Conservation (phyloP, 768 basidiomycete species). For the Agrocybe praecox region DNA sequence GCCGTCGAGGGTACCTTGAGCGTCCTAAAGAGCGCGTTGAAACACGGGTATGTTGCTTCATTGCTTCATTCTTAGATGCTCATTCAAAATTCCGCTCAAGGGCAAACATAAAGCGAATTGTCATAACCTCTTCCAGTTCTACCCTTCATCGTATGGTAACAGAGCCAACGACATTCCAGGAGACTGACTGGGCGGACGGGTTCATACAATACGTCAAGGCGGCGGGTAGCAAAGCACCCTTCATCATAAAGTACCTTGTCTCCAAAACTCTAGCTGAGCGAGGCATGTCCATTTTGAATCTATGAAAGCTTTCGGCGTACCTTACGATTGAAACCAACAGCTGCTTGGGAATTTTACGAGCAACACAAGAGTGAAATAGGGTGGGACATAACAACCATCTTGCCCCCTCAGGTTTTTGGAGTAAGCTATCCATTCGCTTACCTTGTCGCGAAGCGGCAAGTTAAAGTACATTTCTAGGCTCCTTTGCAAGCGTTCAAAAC, state of each 20-base stretch:
- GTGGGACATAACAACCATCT: conserved; percentile 55
- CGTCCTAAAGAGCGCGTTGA: conserved; percentile 60
- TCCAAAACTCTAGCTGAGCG: conserved; percentile 70
- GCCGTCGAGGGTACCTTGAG: conserved; percentile 73
- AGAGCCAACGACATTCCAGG: conserved; percentile 37
- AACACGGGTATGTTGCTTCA: conserved; percentile 44
- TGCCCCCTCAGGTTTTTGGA: conserved; percentile 43
- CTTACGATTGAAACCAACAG: conserved; percentile 10
- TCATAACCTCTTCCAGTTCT: conserved; percentile 67
- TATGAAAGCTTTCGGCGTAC: not conserved
- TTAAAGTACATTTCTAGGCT: conserved; percentile 32
- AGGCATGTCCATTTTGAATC: conserved; percentile 30
- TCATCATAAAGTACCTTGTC: conserved; percentile 53
- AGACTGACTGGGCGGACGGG: conserved; percentile 65
- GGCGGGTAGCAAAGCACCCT: conserved; percentile 44
- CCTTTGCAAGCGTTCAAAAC: conserved; percentile 36
- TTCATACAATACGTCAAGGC: conserved; percentile 44
- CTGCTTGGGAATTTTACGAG: conserved; percentile 44
- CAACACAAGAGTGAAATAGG: conserved; percentile 40
- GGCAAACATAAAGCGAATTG: conserved; percentile 61
- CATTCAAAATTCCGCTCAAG: conserved; percentile 21
- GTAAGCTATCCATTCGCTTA: not conserved
- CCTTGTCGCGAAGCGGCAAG: not conserved
- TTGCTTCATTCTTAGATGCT: not conserved
- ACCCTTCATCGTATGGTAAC: conserved; percentile 36